Base-by-base conservation (phyloP, 1,139 yeast genomes). In the Candida pseudoviswanathii region DNA sequence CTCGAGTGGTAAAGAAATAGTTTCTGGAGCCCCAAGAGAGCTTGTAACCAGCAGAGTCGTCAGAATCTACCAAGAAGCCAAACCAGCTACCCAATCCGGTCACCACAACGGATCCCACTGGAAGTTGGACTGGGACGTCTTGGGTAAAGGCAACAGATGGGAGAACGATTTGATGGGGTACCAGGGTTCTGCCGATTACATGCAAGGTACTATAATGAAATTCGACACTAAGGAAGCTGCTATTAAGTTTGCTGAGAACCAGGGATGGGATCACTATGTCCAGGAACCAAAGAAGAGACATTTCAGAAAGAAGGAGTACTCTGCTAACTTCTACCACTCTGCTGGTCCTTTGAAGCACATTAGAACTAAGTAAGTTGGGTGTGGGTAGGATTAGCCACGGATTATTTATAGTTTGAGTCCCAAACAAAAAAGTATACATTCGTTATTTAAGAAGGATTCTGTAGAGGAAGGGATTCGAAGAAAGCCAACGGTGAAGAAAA, bases 121-220 rank as follows among this genome's bases (percentile, higher is more conserved):
- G 96, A 82, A 82, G 63, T 65, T 89, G 54, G 96, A 89, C 69
- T 89, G 95, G 94, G 96, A 89, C 62, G 81, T 87, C 40, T 73
- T 86, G 51, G 85, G 85, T 43, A 82, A 86, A 60, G 90, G 88
- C 38, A 84, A 89, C 73, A 77, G 96, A 65, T 89, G 96, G 96
- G 96, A 89, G 66, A 89, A 89, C 68, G 95, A 89, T 63, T 75
- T 89, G 63, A 89, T 89, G 71, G 96, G 96, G 16, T 89, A 88
- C 75, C 92, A 89, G 60, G 81, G 89, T 34, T 76, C 89, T 42
- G 83, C 89, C 31, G 96, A 89, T 67, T 85, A 83, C 69, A 86
- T 89, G 95, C 96, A 89, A 73, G 91, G 88, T 27, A 85, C 94
- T n/a, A 80, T 79, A 61, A 70, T 89, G 77, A 84, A 84, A 66